Evolutionary conservation across 768 basidiomycete genomes (phyloP).

Genomic region (Termitomyces sp.): DNA sequence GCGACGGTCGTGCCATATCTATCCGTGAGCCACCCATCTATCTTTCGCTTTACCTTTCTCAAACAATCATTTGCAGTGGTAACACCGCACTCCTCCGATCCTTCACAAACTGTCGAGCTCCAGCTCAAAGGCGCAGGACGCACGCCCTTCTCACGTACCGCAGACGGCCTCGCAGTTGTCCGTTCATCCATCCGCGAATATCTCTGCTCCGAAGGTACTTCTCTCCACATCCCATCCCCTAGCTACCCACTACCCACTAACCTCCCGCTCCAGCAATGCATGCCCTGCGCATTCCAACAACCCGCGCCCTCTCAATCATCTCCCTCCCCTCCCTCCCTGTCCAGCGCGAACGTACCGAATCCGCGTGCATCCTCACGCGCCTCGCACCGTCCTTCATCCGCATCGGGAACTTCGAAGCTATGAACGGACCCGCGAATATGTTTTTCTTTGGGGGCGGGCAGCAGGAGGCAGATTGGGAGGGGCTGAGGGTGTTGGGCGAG

Average conservation of each 20-base stretch:
- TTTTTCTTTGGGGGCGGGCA: constrained; percentile 78
- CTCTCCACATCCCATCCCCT: background rate
- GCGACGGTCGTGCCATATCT: constrained; percentile 93
- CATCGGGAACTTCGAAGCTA: constrained; percentile 85
- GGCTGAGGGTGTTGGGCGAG: constrained; percentile 65
- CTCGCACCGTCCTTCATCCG: constrained; percentile 89
- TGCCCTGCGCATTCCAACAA: constrained; percentile 86
- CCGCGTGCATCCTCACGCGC: constrained; percentile 70
- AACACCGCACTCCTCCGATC: constrained; percentile 64
- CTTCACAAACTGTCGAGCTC: constrained; percentile 64
- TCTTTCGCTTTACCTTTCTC: too few relatives aligned
- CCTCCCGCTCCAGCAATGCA: constrained; percentile 30
- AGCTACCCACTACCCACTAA: background rate
- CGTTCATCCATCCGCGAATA: constrained; percentile 93
- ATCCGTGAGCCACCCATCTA: too few relatives aligned
- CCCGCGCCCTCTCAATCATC: constrained; percentile 78
- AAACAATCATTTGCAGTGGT: constrained; percentile 53
- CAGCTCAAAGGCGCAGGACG: constrained; percentile 95
- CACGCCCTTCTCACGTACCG: constrained; percentile 88
- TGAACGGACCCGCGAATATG: constrained; percentile 61
- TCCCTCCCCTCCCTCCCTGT: constrained; percentile 72
- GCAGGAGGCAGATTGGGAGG: constrained; percentile 70
- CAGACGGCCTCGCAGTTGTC: constrained; percentile 94
- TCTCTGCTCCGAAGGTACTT: constrained; percentile 82
- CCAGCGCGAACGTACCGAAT: constrained; percentile 66